Evolutionary conservation across 2,329 filamentous ascomycete genomes (phyloP).

Genomic region (Aspergillus bombycis): DNA sequence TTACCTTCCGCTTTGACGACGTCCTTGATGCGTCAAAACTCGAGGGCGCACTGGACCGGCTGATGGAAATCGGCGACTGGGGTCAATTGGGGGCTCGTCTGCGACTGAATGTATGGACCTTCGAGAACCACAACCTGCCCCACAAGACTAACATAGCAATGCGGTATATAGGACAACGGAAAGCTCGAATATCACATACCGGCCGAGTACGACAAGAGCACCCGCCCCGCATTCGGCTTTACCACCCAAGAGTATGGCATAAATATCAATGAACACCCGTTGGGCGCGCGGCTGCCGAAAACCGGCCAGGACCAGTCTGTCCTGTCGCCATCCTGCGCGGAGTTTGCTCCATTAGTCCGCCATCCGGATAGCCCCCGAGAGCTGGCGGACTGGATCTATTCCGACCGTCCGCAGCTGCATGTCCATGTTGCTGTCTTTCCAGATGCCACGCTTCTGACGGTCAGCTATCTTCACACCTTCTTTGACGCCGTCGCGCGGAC

Average conservation of each 20-base stretch:
- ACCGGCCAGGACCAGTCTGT: constrained; percentile 31
- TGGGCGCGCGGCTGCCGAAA: constrained; percentile 48
- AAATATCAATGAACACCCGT: constrained; percentile 46
- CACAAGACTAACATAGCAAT: neutral
- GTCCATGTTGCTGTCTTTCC: constrained; percentile 54
- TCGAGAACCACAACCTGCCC: neutral
- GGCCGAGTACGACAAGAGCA: constrained; percentile 38
- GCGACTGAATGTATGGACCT: constrained; percentile 41
- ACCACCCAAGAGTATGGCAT: constrained; percentile 40
- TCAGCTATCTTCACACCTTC: constrained; percentile 53
- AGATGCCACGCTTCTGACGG: constrained; percentile 53
- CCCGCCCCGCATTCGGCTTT: constrained; percentile 46
- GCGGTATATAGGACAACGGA: constrained; percentile 19
- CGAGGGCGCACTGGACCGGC: constrained; percentile 35
- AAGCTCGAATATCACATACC: constrained; percentile 50
- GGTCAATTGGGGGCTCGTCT: constrained; percentile 52
- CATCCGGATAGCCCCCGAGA: constrained; percentile 30
- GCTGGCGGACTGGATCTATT: constrained; percentile 45
- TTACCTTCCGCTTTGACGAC: constrained; percentile 49
- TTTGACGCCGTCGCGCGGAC: constrained; percentile 51
- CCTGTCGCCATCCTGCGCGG: neutral
- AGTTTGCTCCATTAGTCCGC: constrained; percentile 10
- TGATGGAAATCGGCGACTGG: constrained; percentile 52
- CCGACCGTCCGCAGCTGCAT: constrained; percentile 50
- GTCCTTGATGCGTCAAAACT: constrained; percentile 50